Evolutionary conservation across 805 yeast species (phyloP), one percentile per base, ranked within the genome.

Genomic region (Ogataea paradorogensis): DNA sequence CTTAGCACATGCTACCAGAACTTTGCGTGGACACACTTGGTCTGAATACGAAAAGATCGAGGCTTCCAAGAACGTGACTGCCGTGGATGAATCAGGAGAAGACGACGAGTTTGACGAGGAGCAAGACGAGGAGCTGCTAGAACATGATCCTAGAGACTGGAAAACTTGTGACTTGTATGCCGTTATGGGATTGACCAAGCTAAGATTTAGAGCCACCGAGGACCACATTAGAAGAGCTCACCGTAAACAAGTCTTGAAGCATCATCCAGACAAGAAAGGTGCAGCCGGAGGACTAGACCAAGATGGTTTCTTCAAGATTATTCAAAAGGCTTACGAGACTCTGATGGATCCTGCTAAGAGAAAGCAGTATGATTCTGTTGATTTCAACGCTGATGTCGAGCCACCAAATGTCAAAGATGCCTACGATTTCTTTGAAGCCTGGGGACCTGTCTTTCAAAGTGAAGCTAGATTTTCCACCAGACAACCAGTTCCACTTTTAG

Each of bases 101-200:
- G 85, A 78, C 40, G 80, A 76, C 42, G 80, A 76, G 38, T 95
- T 89, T 58, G 84, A 80, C 49, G 90, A 82, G 51, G 88, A 80
- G 43, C 84, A 79, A 63, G 63, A 68, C 35, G 80, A 68, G 40
- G 84, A 81, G 40, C 73, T 91, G 67, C 77, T 93, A 54, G 68
- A 74, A 23, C 95, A 86, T 59, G 98, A 93, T 63, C 96, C 99
- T 61, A 84, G 95, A 76, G 96, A 93, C 63, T 93, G 99, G 99
- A 93, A 93, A 71, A 71, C 82, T 38, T 95, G 93, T 52, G 97
- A 93, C 67, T 84, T 93, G 68, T 93, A 93, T 59, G 95, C 95
- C 40, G 98, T 93, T 35, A 78, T 93, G 68, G 98, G 99, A 50
- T 73, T 93, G 57, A 82, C 95, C 47, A 86, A 88, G 63, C 79